phyloP scores from a whole-genome alignment of 495 filamentous ascomycete species.

The Trichocladium antarcticum region DNA sequence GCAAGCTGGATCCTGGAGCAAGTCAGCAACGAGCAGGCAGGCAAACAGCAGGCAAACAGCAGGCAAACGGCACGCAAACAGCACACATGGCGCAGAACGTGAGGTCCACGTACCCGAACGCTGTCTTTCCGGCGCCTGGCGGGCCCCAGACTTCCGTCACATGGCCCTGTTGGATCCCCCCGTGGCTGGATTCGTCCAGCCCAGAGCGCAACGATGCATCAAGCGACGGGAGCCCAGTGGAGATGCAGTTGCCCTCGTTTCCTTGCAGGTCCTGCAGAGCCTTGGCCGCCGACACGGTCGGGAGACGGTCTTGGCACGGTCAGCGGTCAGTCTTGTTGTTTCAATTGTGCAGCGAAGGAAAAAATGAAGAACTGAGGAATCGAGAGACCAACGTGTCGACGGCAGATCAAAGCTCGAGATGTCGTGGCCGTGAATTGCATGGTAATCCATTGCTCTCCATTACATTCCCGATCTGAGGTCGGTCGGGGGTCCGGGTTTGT shows the following conservation, averaged over 20 bases:
- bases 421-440: slow-evolving; percentile 37
- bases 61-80: no score
- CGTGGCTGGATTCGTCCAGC: slow-evolving; percentile 15
- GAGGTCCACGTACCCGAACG: slow-evolving; percentile 50
- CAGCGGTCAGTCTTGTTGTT: not conserved
- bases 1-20: slow-evolving; percentile 53
- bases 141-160: slow-evolving; percentile 86
- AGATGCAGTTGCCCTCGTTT: slow-evolving; percentile 39
- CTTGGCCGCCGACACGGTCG: slow-evolving; percentile 81
- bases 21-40: slow-evolving; percentile 5
- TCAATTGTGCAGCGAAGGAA: no score
- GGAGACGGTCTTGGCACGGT: slow-evolving; percentile 52
- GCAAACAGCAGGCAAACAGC: no score
- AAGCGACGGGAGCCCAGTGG: slow-evolving; percentile 55
- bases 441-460: slow-evolving; percentile 29
- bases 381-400: slow-evolving; percentile 8
- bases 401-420: slow-evolving; percentile 37
- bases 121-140: slow-evolving; percentile 77
- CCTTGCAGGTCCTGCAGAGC: slow-evolving; percentile 54
- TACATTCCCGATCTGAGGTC: no score
- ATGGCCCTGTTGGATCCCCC: slow-evolving; percentile 62
- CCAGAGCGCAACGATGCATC: slow-evolving; percentile 32
- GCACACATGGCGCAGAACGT: not conserved
- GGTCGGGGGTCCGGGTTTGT: not conserved
- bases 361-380: not conserved